These are phyloP conservation scores for Sisymbrium altissimum DNA, from an alignment of 345 rosid genomes.

Conservation along the genomic window DNA sequence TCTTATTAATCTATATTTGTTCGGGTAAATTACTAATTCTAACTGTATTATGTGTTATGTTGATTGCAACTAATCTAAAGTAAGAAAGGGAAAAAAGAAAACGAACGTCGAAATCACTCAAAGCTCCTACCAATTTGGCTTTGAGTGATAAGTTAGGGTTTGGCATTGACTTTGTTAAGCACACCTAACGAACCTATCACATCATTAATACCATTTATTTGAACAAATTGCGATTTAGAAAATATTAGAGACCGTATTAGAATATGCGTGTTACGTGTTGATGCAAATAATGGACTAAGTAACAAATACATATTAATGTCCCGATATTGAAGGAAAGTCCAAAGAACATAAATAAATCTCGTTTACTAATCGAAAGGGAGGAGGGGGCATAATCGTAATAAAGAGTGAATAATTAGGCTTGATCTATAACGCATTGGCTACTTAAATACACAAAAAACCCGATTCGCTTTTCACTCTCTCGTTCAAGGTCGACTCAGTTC, in stretches of 20 bases:
- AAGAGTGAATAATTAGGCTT: slow-evolving; percentile 3
- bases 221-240: not conserved
- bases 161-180: slow-evolving; percentile 32
- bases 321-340: slow-evolving; percentile 21
- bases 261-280: too few relatives aligned
- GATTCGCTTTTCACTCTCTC: slow-evolving; percentile 32
- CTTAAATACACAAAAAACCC: slow-evolving; percentile 23
- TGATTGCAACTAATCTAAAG: not conserved
- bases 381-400: slow-evolving; percentile 12
- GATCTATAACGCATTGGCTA: slow-evolving; percentile 12
- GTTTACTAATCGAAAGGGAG: too few relatives aligned
- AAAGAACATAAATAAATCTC: not conserved
- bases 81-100: not conserved
- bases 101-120: slow-evolving; percentile 37
- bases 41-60: not conserved
- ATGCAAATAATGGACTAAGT: slow-evolving; percentile 21
- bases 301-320: not conserved
- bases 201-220: not conserved
- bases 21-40: not conserved
- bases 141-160: slow-evolving; percentile 33
- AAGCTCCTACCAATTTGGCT: slow-evolving; percentile 29
- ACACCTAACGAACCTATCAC: slow-evolving; percentile 27
- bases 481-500: slow-evolving; percentile 34
- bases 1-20: too few relatives aligned
- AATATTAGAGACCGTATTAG: not conserved